Conservation (phyloP, 306 rosid genomes). For the Ormosia semicastrata region DNA sequence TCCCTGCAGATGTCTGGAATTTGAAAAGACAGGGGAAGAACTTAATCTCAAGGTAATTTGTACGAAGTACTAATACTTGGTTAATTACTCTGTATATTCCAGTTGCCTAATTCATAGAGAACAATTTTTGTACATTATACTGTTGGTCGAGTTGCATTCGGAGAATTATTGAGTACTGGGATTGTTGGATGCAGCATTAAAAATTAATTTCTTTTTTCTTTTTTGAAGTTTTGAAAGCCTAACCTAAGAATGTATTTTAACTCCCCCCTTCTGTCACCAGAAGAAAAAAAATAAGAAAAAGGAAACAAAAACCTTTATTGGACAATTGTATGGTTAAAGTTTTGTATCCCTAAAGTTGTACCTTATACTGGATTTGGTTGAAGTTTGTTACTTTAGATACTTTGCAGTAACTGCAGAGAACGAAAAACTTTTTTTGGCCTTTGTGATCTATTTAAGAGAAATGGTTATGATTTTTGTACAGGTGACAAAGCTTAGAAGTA, state of each 20-base stretch:
- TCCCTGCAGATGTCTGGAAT: conserved; percentile 61
- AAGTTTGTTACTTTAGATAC: not conserved
- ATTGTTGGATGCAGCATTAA: not conserved
- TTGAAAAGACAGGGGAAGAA: conserved; percentile 48
- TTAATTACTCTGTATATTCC: conserved; percentile 10
- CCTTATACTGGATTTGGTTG: not conserved
- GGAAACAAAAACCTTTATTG: not conserved
- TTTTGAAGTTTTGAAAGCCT: not conserved
- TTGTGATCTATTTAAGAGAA: not conserved
- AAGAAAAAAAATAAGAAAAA: not conserved
- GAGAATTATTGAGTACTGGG: not conserved
- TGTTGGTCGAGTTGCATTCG: not conserved
- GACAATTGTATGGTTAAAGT: not conserved
- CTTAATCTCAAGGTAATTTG: conserved; percentile 63
- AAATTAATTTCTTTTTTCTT: not conserved
- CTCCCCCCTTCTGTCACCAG: not conserved
- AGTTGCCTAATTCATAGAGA: not conserved
- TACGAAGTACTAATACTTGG: conserved; percentile 6
- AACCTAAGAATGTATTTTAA: not conserved
- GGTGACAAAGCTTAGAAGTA: conserved; percentile 55
- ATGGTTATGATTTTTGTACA: conserved; percentile 34
- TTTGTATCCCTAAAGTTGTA: not conserved
- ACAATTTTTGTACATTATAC: not conserved
- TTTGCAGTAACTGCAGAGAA: not conserved
- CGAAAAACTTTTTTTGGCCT: not conserved